Conservation (phyloP, 768 basidiomycete species). For the Nidula microcarpa region DNA sequence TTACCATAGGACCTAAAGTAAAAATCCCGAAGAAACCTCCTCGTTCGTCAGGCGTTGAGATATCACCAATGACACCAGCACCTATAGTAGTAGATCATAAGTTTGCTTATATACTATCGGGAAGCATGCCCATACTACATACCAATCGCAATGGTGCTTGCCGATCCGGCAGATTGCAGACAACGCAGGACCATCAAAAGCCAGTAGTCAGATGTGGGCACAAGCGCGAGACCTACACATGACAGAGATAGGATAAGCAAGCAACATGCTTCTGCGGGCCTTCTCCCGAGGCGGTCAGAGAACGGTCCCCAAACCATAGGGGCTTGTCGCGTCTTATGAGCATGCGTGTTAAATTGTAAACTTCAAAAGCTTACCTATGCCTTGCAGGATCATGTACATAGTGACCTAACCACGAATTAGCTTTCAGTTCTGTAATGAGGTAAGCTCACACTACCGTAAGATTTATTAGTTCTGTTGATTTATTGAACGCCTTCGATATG, state of each 20-base stretch:
- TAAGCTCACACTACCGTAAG: conserved; percentile 46
- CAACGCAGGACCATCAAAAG: conserved; percentile 77
- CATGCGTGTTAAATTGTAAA: neutral
- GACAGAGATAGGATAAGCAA: conserved; percentile 59
- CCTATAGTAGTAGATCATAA: conserved; percentile 31
- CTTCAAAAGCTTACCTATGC: conserved; percentile 35
- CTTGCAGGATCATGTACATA: conserved; percentile 71
- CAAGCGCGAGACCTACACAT: conserved; percentile 57
- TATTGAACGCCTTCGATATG: conserved; percentile 57
- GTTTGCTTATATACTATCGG: no score
- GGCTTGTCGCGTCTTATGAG: conserved; percentile 19
- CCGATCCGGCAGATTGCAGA: conserved; percentile 75
- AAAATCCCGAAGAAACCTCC: conserved; percentile 74
- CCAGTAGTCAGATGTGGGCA: conserved; percentile 65
- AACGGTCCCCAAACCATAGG: conserved; percentile 72
- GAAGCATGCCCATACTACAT: neutral
- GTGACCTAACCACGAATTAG: conserved; percentile 40
- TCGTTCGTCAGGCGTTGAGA: conserved; percentile 68
- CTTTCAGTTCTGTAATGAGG: conserved; percentile 12
- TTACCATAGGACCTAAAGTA: conserved; percentile 60
- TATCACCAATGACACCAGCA: conserved; percentile 77
- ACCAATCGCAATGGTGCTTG: conserved; percentile 77
- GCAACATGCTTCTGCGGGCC: conserved; percentile 62
- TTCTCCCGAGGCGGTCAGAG: conserved; percentile 62
- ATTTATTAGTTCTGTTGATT: conserved; percentile 70